Conservation (phyloP, 352 stramenopile genomes). For the Globisporangium lucens region DNA sequence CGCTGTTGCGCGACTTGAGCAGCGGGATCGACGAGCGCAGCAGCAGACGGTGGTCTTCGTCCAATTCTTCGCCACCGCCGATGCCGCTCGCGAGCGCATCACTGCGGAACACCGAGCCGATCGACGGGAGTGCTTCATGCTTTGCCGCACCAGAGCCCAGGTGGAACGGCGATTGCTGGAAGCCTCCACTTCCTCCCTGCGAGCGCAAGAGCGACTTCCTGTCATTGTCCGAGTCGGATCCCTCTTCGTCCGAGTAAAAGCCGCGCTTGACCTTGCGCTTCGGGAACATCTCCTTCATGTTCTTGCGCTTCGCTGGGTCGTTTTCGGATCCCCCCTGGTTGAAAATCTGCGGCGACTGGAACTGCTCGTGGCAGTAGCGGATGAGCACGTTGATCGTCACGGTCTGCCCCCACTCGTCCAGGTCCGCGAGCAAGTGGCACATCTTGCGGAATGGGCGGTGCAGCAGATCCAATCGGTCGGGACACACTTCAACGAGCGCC, state of each 20-base stretch:
- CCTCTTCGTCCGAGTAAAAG: slow-evolving; percentile 98
- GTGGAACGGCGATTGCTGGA: slow-evolving; percentile 46
- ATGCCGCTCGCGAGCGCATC: slow-evolving; percentile 67
- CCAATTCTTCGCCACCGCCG: slow-evolving; percentile 80
- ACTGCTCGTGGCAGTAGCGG: slow-evolving; percentile 96
- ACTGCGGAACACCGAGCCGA: slow-evolving; percentile 75
- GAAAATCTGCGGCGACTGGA: slow-evolving; percentile 82
- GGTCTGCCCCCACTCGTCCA: slow-evolving; percentile 99
- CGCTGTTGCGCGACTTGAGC: slow-evolving; percentile 96
- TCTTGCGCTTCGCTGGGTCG: slow-evolving; percentile 18
- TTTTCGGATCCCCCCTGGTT: slow-evolving; percentile 27
- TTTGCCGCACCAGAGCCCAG: slow-evolving; percentile 27
- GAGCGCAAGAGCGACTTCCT: neutral
- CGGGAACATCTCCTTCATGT: slow-evolving; percentile 53
- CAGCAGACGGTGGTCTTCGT: slow-evolving; percentile 95
- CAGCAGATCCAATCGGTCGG: slow-evolving; percentile 92
- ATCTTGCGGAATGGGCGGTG: slow-evolving; percentile 96
- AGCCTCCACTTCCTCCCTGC: slow-evolving; percentile 5
- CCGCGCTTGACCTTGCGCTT: slow-evolving; percentile 73
- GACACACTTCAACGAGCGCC: slow-evolving; percentile 96
- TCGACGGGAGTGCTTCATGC: slow-evolving; percentile 49
- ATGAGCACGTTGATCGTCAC: slow-evolving; percentile 92
- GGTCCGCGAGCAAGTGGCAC: slow-evolving; percentile 97
- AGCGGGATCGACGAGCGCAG: slow-evolving; percentile 95
- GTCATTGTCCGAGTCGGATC: slow-evolving; percentile 64